Evolutionary conservation across 208 protist genomes (phyloP), one percentile per base, ranked within the genome.

Genomic region (Acanthamoeba triangularis): DNA sequence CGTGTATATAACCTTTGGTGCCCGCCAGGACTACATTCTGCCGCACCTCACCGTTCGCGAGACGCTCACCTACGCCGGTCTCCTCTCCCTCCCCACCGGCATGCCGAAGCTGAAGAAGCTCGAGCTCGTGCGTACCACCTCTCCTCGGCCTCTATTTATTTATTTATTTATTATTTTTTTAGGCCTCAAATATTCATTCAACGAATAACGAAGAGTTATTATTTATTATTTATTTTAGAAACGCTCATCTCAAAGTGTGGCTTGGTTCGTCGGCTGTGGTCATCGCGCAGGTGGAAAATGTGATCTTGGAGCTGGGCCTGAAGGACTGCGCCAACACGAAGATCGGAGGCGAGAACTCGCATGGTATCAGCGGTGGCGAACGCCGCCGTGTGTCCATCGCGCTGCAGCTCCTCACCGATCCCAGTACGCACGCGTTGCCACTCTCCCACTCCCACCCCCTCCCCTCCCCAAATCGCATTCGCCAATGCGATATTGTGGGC

Each of bases 361-460:
- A 82, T 44, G 96, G 96, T 90, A 97, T 97, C 7, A 96, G 90
- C 37, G 97, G 97, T 67, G 97, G 97, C 82, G 91, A 97, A 49
- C 30, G 95, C 16, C 95, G 94, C 35, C 93, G 97, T 52, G 65
- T 97, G 3, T 35, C 30, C 0, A 97, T 98, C 56, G 97, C 85
- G 23, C 33, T 93, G 54, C 56, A 93, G 87, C 87, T 93, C 6
- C 35, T 93, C 35, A 76, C 87, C 56, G 87, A 93, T 49, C 87
- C 87, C 20, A 84, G 90, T 84, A 84, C 47, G 11, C 30, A 18
- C 35, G 13, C 33, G 3, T 35, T 28, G 65, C 30, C 28, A 7
- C 8, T 23, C 30, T 28, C 28, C 23, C 30, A 23, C 23, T 37
- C 63, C 5, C 63, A 72, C 8, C 16, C n/a, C 4, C 16, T 72